Conservation (phyloP, 768 basidiomycete genomes). For the Myochromella boudieri region DNA sequence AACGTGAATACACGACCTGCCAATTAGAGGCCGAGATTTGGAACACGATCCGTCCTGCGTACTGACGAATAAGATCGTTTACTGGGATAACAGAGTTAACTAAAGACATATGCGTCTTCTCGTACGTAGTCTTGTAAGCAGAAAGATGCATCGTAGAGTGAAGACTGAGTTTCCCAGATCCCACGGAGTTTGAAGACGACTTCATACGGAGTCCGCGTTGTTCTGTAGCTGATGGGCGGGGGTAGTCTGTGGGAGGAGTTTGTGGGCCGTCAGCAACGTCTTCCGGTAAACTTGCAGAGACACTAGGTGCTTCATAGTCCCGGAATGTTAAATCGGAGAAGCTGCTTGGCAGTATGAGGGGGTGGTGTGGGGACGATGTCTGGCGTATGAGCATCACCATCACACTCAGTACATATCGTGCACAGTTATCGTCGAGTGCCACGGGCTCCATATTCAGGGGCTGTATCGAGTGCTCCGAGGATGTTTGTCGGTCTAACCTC, state of each 20-base stretch:
- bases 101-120: slow-evolving; percentile 63
- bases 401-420: slow-evolving; percentile 77
- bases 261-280: slow-evolving; percentile 14
- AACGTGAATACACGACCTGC: slow-evolving; percentile 69
- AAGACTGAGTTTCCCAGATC: slow-evolving; percentile 34
- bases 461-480: slow-evolving; percentile 43
- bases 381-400: slow-evolving; percentile 83
- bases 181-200: slow-evolving; percentile 41
- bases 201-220: slow-evolving; percentile 36
- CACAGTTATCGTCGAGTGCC: slow-evolving; percentile 79
- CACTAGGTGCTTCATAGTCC: slow-evolving; percentile 58
- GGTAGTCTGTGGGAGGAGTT: slow-evolving; percentile 7
- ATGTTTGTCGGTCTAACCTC: slow-evolving; percentile 33
- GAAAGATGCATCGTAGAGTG: slow-evolving; percentile 42
- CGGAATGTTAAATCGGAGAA: slow-evolving; percentile 66
- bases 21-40: slow-evolving; percentile 89
- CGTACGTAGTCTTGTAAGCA: slow-evolving; percentile 43
- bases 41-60: slow-evolving; percentile 77
- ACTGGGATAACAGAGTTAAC: slow-evolving; percentile 54
- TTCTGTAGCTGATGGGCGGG: slow-evolving; percentile 9
- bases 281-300: slow-evolving; percentile 33
- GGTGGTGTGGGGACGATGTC: slow-evolving; percentile 56
- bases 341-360: slow-evolving; percentile 54
- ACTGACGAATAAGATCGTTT: slow-evolving; percentile 65
- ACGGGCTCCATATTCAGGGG: slow-evolving; percentile 59